Conservation (phyloP, 1,284 basidiomycete species). For the Coniferiporia weirii region DNA sequence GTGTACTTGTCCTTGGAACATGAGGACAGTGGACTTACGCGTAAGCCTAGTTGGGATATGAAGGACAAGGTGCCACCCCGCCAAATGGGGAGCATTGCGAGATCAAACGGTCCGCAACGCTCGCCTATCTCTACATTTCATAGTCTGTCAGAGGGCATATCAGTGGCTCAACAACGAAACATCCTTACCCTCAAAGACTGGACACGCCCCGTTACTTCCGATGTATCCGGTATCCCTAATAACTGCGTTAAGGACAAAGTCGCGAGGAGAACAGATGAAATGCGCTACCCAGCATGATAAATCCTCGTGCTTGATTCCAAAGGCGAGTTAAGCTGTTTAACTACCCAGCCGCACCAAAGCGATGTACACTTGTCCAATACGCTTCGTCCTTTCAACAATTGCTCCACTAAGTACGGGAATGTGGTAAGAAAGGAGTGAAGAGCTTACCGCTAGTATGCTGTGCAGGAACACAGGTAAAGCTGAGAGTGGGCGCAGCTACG, state of each 20-base stretch:
- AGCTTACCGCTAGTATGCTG: slow-evolving; percentile 31
- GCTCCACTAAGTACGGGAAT: not conserved
- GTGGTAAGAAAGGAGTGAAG: not conserved
- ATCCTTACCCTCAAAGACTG: slow-evolving; percentile 27
- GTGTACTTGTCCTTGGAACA: not conserved
- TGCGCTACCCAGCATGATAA: slow-evolving; percentile 26
- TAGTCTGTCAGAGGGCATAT: not conserved
- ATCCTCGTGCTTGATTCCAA: slow-evolving; percentile 17
- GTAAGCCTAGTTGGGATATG: slow-evolving; percentile 26
- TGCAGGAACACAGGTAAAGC: slow-evolving; percentile 30
- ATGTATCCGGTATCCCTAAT: slow-evolving; percentile 31
- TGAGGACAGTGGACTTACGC: slow-evolving; percentile 20
- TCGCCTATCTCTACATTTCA: slow-evolving; percentile 29
- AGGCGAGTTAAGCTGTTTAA: slow-evolving; percentile 19
- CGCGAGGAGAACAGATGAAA: not conserved
- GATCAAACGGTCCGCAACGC: slow-evolving; percentile 30
- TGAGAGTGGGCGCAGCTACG: slow-evolving; percentile 13
- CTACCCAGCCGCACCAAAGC: slow-evolving; percentile 32
- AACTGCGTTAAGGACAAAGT: not conserved
- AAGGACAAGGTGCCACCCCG: slow-evolving; percentile 29
- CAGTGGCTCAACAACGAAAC: not conserved
- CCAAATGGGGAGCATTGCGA: slow-evolving; percentile 34
- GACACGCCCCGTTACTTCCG: slow-evolving; percentile 27
- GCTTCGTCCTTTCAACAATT: slow-evolving; percentile 23
- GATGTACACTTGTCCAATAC: slow-evolving; percentile 27